Evolutionary conservation across 192 early-diverging fungal genomes (phyloP).

Genomic region (Coemansia erecta): DNA sequence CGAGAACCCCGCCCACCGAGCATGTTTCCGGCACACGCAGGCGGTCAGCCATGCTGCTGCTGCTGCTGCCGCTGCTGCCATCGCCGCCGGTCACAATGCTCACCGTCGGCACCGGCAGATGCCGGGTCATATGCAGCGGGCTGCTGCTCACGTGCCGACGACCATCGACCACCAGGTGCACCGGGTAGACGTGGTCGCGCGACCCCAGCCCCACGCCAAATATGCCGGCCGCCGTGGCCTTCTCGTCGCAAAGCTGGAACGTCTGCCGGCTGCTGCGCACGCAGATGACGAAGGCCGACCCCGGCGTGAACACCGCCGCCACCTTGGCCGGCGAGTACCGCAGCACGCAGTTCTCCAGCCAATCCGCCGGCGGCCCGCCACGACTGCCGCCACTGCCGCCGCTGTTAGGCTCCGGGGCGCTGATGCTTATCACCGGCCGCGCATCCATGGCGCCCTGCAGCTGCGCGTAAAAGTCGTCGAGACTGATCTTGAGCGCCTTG

Average conservation of each 20-base stretch:
- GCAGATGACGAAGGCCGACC: conserved; percentile 29
- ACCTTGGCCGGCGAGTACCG: conserved; percentile 7
- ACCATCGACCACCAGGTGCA: neutral
- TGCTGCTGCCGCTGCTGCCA: neutral
- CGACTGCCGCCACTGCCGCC: too few species aligned
- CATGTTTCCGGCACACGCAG: neutral
- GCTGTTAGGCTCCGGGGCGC: neutral
- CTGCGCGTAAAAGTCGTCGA: neutral
- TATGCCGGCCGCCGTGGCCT: neutral
- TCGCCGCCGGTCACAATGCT: neutral
- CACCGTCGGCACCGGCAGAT: conserved; percentile 9
- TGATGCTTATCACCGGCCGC: neutral
- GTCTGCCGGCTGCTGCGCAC: neutral
- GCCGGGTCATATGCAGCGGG: neutral
- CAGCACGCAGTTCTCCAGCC: conserved; percentile 10
- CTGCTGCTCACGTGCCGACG: neutral
- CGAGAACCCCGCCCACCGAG: conserved; percentile 6
- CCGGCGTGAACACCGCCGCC: conserved; percentile 14
- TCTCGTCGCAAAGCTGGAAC: neutral
- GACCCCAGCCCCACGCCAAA: neutral
- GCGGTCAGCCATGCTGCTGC: neutral
- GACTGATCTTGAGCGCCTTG: neutral
- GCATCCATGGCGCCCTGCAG: neutral
- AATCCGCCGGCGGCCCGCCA: neutral
- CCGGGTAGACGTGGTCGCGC: conserved; percentile 25